Evolutionary conservation across 352 stramenopile genomes (phyloP).

Genomic region (Phytophthora macrochlamydospora): DNA sequence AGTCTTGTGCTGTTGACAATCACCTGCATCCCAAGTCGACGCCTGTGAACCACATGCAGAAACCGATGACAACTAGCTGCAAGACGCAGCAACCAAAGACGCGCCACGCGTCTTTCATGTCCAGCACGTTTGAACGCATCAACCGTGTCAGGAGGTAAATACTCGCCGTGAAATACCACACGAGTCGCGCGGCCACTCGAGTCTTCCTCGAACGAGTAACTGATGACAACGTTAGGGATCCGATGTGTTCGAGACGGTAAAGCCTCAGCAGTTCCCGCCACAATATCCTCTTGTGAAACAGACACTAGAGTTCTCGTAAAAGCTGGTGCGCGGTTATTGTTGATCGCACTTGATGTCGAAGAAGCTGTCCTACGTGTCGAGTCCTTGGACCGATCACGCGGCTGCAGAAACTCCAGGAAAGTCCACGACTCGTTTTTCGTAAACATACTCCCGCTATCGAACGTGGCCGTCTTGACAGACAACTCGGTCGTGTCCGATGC

Average conservation of each 20-base stretch:
- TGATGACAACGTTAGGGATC: constrained; percentile 47
- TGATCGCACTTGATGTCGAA: constrained; percentile 18
- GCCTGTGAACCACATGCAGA: constrained; percentile 44
- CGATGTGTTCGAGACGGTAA: constrained; percentile 14
- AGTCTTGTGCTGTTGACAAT: constrained; percentile 37
- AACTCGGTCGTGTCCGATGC: constrained; percentile 33
- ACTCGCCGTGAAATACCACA: constrained; percentile 50
- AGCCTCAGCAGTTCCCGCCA: constrained; percentile 10
- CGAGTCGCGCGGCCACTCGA: constrained; percentile 32
- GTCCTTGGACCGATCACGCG: constrained; percentile 29
- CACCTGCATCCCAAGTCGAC: constrained; percentile 56
- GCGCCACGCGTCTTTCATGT: constrained; percentile 32
- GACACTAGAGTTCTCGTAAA: constrained; percentile 46
- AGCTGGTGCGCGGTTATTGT: constrained; percentile 6
- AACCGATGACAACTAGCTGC: constrained; percentile 44
- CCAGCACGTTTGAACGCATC: constrained; percentile 30
- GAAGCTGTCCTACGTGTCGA: constrained; percentile 22
- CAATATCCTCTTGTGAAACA: constrained; percentile 21
- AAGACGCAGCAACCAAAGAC: constrained; percentile 33
- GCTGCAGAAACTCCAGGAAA: constrained; percentile 46
- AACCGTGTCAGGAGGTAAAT: constrained; percentile 26
- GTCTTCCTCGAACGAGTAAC: constrained; percentile 53
- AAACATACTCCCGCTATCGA: constrained; percentile 42
- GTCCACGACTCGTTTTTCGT: constrained; percentile 47
- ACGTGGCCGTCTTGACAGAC: constrained; percentile 42